Conservation (phyloP, 148 eudicot species). For the Spergularia marina region DNA sequence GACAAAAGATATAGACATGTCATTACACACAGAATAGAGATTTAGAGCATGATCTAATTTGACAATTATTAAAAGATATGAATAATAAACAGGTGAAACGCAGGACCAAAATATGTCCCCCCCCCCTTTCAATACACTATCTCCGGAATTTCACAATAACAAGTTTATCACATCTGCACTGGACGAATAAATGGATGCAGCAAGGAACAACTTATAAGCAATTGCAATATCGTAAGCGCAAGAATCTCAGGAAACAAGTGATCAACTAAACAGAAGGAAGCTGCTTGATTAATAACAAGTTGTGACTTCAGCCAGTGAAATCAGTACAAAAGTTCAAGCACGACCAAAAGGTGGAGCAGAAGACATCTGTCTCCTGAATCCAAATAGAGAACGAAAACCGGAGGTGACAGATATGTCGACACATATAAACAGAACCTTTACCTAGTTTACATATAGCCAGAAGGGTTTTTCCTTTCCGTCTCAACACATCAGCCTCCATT, state of each 20-base stretch:
- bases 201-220: too few relatives aligned
- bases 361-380: conserved; percentile 1
- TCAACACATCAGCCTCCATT: conserved; percentile 64
- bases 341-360: neutral
- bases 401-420: neutral
- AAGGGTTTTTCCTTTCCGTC: conserved; percentile 67
- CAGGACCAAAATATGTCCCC: too few relatives aligned
- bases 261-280: conserved; percentile 1
- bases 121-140: neutral
- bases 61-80: neutral
- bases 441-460: conserved; percentile 83
- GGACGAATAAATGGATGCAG: neutral
- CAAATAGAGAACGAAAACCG: neutral
- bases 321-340: neutral
- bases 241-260: neutral
- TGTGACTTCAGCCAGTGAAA: neutral
- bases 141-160: neutral
- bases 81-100: too few relatives aligned
- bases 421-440: conserved; percentile 20
- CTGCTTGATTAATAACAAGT: neutral
- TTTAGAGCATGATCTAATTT: neutral
- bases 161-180: too few relatives aligned
- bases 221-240: neutral
- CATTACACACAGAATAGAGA: conserved; percentile 5
- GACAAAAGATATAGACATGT: conserved; percentile 5